Evolutionary conservation across 139 green algal species (phyloP).

Genomic region (Spirogloea muscicola): DNA sequence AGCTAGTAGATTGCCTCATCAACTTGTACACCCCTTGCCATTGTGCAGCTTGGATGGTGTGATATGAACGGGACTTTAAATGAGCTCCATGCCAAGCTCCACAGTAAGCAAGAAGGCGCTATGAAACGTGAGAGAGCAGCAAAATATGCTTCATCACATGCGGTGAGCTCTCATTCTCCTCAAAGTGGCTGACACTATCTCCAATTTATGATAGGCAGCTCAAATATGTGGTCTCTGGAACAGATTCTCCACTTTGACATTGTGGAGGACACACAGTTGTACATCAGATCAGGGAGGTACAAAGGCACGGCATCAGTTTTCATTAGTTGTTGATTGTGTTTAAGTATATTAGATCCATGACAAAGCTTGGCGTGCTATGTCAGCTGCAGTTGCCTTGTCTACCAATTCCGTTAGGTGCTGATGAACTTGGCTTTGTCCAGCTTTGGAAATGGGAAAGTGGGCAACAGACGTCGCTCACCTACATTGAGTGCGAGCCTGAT

Average conservation of each 20-base stretch:
- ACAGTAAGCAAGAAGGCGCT: conserved; percentile 3
- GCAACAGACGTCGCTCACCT: conserved; percentile 6
- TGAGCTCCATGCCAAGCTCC: conserved; percentile 6
- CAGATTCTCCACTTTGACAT: no score
- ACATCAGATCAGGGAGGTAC: no score
- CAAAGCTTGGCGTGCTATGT: no score
- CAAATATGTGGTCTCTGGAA: background rate
- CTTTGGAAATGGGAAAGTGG: conserved; percentile 2
- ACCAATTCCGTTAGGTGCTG: background rate
- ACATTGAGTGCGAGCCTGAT: conserved; percentile 14
- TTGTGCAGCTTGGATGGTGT: conserved; percentile 14
- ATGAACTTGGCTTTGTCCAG: background rate
- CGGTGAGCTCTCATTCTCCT: background rate
- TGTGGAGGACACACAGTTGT: no score
- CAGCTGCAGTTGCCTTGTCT: background rate
- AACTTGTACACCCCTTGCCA: no score
- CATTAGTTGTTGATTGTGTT: no score
- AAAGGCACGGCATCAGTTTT: no score
- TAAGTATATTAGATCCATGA: no score
- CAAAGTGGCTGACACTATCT: background rate
- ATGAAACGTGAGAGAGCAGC: conserved; percentile 2
- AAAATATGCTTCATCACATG: conserved; percentile 2
- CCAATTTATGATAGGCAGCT: background rate
- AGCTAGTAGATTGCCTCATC: no score
- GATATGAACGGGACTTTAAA: background rate